Base-by-base conservation (phyloP, 1,139 yeast species). In the Hansenula lynferdii region DNA sequence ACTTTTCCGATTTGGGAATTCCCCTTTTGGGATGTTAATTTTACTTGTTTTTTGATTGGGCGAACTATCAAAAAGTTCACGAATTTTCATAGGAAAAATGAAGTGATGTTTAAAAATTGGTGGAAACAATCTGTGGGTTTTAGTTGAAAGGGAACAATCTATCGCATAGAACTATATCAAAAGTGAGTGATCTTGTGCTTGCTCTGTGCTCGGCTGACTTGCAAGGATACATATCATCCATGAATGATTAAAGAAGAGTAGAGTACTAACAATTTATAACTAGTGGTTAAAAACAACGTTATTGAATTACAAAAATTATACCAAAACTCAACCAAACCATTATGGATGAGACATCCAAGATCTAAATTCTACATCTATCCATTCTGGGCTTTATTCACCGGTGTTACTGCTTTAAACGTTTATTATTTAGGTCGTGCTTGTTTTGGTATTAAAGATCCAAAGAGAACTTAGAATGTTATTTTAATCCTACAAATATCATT, bases 361-460 rank as follows among this genome's bases (percentile, higher is more conserved):
- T 80, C 96, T 53, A 86, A 85, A 70, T 69, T 76, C 59, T 69
- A 83, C 63, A 76, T 89, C 54, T 85, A 84, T 69, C 97, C 97
- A 63, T 90, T 83, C 78, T 85, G 80, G 73, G 94, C 89, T 51
- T 71, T 85, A 52, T 85, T 89, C 70, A 72, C 90, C 48, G 72
- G 83, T 47, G 71, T 89, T 53, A 75, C 87, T 42, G 74, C 75
- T 49, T 75, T 77, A 49, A 85, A 95, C 54, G 68, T 83, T 52
- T 77, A 65, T 70, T 86, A 83, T 75, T 64, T 84, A 40, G 92
- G 84, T 54, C 83, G 94, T 72, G 95, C 95, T 54, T 62, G 77
- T 47, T 62, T 69, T 41, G 90, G 89, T 60, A 71, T 82, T 58
- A 83, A 82, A 70, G 86, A 51, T 46, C 30, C 34, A 38, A 38